These are phyloP conservation scores for Russula lepida DNA, from an alignment of 768 basidiomycete species.

Conservation along the genomic window DNA sequence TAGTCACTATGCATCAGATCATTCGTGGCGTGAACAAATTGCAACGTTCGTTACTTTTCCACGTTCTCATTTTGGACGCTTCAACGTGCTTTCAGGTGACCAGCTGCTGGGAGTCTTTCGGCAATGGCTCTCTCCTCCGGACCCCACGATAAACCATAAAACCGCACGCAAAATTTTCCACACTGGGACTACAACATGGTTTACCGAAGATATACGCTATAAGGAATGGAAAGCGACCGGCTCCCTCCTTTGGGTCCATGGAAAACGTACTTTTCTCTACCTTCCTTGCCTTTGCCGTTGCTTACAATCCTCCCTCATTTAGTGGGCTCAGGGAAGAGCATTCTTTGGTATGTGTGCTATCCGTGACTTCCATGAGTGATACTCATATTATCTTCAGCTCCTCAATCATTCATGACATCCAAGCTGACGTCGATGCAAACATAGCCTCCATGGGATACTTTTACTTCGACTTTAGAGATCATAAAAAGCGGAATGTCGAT, in stretches of 20 bases:
- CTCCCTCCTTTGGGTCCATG: slow-evolving; percentile 5
- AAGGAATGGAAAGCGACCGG: slow-evolving; percentile 4
- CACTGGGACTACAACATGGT: slow-evolving; percentile 6
- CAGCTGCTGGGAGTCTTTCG: not conserved
- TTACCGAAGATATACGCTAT: not conserved
- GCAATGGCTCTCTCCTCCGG: slow-evolving; percentile 10
- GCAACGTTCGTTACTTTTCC: not conserved
- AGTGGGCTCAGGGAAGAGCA: slow-evolving; percentile 12
- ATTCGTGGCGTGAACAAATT: not conserved
- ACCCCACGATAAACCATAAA: slow-evolving; percentile 1
- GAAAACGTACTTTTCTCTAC: not conserved
- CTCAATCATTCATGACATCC: slow-evolving; percentile 4
- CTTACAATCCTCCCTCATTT: not conserved
- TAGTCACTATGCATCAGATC: not conserved
- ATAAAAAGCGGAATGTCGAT: not conserved
- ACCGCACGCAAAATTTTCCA: not conserved
- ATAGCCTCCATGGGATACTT: slow-evolving; percentile 5
- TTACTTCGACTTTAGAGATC: slow-evolving; percentile 7
- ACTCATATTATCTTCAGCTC: not conserved
- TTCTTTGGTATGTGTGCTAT: not conserved
- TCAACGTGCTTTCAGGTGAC: not conserved
- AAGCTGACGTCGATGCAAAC: slow-evolving; percentile 1
- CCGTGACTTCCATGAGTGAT: not conserved
- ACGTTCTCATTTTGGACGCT: not conserved
- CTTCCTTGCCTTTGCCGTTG: too few species aligned